Evolutionary conservation across 2,329 filamentous ascomycete genomes (phyloP), one percentile per base, ranked within the genome.

Genomic region (Parafenestella ontariensis): DNA sequence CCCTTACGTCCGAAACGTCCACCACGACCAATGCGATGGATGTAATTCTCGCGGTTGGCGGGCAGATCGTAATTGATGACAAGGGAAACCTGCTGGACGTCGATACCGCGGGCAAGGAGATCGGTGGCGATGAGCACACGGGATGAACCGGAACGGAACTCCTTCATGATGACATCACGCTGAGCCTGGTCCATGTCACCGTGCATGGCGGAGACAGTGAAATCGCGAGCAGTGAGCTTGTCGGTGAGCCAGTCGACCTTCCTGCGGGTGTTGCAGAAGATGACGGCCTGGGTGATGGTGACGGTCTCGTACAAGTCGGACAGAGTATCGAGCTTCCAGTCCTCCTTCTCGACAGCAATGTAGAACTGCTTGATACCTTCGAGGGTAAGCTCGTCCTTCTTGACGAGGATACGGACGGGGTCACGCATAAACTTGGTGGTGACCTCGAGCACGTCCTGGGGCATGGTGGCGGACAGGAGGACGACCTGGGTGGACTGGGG

Each of bases 351-450:
- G 58, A 99, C 95, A 57, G 95, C 95, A 82, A 99, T 98, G 85
- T 97, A 99, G 85, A 97, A 99, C 81, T 99, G 95, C 87, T 99
- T 99, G 78, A 99, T 96, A 91, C 95, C 95, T 84, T 99, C 95
- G 56, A 99, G 92, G 76, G 95, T 99, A 80, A 99, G 89, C 80
- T 99, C 95, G 77, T 96, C 94, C 88, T 96, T 96, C 90, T 99
- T 99, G 82, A 99, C 95, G 71, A 99, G 87, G 77, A 99, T 98
- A 77, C 95, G 93, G 80, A 99, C 91, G 69, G 95, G 95, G 82
- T 99, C 95, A 73, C 92, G 93, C 95, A 99, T 99, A 87, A 99
- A 99, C 85, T 97, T 97, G 83, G 94, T 98, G 77, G 95, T 99
- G 77, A 99, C 93, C 85, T 99, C 95, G 59, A 99, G 89, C 61